Evolutionary conservation across 768 basidiomycete species (phyloP).

Genomic region (Tricholoma sp.): DNA sequence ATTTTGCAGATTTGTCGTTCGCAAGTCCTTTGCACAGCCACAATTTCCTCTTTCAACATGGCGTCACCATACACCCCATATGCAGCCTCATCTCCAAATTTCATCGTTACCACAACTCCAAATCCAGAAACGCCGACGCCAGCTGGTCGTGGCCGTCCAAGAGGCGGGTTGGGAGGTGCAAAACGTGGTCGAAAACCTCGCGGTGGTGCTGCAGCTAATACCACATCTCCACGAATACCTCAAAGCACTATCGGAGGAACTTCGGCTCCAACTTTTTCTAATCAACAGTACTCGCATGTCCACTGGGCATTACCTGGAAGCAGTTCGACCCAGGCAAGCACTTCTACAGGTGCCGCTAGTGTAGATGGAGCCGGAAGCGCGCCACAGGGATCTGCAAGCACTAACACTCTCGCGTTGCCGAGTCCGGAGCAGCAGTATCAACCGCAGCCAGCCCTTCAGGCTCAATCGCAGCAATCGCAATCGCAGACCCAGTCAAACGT

Average conservation of each 20-base stretch:
- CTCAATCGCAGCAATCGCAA: not conserved
- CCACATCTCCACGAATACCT: slow-evolving; percentile 25
- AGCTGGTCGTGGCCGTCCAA: slow-evolving; percentile 24
- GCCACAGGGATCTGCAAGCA: slow-evolving; percentile 7
- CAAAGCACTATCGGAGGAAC: slow-evolving; percentile 10
- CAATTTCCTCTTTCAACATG: not conserved
- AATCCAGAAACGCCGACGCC: slow-evolving; percentile 7
- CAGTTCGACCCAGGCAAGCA: not conserved
- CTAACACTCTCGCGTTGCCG: not conserved
- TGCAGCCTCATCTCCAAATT: not conserved
- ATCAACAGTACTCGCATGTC: slow-evolving; percentile 29
- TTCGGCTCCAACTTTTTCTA: slow-evolving; percentile 7
- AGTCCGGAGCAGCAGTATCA: not conserved
- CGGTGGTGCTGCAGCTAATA: slow-evolving; percentile 24
- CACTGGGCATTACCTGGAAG: slow-evolving; percentile 30
- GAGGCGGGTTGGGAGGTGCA: slow-evolving; percentile 28
- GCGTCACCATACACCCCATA: not conserved
- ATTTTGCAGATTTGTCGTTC: too few relatives aligned
- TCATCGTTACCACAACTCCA: not conserved
- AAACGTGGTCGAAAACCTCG: slow-evolving; percentile 47
- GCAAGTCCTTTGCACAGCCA: not conserved
- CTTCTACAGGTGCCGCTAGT: not conserved
- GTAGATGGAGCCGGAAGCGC: not conserved
- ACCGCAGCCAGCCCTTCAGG: not conserved
- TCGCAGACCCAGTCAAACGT: not conserved